A percentile compares a stretch with the other conserved stretches of the same genome.
These are phyloP conservation scores for Penicillium egyptiacum DNA, from an alignment of 495 filamentous ascomycete species.

Conservation along the genomic window DNA sequence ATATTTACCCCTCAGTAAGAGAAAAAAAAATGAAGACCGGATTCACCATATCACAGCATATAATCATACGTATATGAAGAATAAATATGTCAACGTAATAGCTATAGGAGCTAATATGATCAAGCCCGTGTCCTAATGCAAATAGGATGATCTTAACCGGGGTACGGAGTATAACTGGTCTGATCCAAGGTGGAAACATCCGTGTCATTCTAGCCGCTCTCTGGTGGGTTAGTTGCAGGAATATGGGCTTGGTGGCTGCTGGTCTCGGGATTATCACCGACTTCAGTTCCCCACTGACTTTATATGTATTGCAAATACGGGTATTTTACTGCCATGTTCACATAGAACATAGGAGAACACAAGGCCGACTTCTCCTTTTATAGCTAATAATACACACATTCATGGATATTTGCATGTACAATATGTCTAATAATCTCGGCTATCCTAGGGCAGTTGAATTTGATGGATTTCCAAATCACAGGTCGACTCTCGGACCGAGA, in stretches of 20 bases:
- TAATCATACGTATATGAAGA: too few species aligned
- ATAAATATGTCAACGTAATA: neutral
- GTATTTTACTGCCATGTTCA: neutral
- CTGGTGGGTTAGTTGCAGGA: slow-evolving; percentile 25
- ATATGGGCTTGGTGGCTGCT: slow-evolving; percentile 17
- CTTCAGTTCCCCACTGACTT: slow-evolving; percentile 18
- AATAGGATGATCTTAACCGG: neutral
- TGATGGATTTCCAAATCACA: too few species aligned
- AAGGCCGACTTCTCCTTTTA: neutral
- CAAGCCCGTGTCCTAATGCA: neutral
- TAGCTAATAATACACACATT: neutral
- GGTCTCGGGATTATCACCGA: slow-evolving; percentile 28
- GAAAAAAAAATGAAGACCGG: neutral
- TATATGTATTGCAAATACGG: too few species aligned
- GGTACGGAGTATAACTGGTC: neutral
- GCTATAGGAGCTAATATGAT: slow-evolving; percentile 16
- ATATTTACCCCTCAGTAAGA: slow-evolving; percentile 6
- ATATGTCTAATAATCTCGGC: neutral
- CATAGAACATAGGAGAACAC: neutral
- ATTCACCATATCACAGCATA: neutral
- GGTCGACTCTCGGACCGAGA: neutral
- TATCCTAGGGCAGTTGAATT: too few species aligned
- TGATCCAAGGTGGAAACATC: neutral
- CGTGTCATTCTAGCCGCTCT: slow-evolving; percentile 11
- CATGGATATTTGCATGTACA: neutral